These are phyloP conservation scores for Shiraia sp. DNA, from an alignment of 2,329 filamentous ascomycete species.

Conservation along the genomic window DNA sequence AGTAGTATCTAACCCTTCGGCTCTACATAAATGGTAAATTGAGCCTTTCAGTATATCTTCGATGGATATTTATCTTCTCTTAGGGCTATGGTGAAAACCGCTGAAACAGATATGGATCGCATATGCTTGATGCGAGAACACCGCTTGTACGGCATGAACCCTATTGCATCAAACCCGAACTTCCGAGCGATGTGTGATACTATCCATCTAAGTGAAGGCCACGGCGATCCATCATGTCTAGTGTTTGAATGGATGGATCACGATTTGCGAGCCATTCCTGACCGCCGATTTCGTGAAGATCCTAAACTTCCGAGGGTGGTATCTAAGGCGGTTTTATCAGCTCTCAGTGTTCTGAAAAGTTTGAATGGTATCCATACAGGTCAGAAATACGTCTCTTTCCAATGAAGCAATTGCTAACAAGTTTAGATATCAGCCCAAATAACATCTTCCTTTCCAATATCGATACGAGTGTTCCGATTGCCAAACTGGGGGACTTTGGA, in stretches of 20 bases:
- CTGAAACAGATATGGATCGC: slow-evolving; percentile 6
- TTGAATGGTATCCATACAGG: slow-evolving; percentile 18
- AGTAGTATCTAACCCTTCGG: slow-evolving; percentile 1
- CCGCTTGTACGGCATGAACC: slow-evolving; percentile 15
- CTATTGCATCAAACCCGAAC: slow-evolving; percentile 15
- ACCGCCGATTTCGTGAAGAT: slow-evolving; percentile 2
- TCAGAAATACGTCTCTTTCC: neutral
- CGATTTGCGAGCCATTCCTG: slow-evolving; percentile 4
- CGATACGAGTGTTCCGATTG: slow-evolving; percentile 12
- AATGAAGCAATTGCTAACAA: slow-evolving; percentile 2
- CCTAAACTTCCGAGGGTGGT: slow-evolving; percentile 14
- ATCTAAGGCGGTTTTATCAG: slow-evolving; percentile 15
- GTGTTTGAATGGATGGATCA: slow-evolving; percentile 31
- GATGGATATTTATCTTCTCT: slow-evolving; percentile 1
- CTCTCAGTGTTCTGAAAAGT: slow-evolving; percentile 9
- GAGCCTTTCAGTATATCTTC: neutral
- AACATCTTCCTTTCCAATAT: slow-evolving; percentile 21
- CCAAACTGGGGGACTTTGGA: slow-evolving; percentile 23
- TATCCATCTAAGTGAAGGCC: slow-evolving; percentile 5
- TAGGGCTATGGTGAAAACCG: slow-evolving; percentile 20
- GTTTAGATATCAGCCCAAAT: slow-evolving; percentile 21
- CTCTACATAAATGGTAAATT: slow-evolving; percentile 7
- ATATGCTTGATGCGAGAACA: slow-evolving; percentile 16
- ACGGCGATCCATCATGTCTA: slow-evolving; percentile 13
- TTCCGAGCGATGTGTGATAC: slow-evolving; percentile 20